Evolutionary conservation across 768 basidiomycete species (phyloP), one percentile per base, ranked within the genome.

Genomic region (Mycena alexandri): DNA sequence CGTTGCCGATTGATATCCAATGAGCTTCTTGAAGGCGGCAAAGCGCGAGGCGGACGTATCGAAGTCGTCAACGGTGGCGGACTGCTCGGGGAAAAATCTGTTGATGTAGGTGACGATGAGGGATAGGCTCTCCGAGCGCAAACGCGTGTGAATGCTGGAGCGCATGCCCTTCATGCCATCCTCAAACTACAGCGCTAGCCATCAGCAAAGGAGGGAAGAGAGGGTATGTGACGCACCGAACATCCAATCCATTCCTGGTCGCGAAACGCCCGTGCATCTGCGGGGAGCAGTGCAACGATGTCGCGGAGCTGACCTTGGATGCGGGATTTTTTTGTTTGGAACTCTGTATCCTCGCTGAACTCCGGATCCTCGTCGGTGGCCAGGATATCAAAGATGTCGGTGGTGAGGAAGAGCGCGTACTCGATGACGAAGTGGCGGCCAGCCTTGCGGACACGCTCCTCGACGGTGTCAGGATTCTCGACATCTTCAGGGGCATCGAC

Each of bases 1-100:
- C 0, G 68, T 69, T 1, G 52, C 58, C 5, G 24, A 7, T 43
- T 52, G 56, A n/a, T 56, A 69, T 22, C 68, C 68, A 14, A 69
- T 65, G 54, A 19, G 42, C 6, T 55, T 43, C 11, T 52, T 8
- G 59, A 69, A 65, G 25, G 63, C 41, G 34, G 47, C 52, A 53
- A 65, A 65, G 25, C 68, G 63, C 3, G 68, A 69, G 42, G 63
- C 29, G 29, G 29, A 29, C 29, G 29, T 3, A 2, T 47, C 42
- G 43, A 63, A 63, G 34, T 46, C 50, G 1, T 24, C 13, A 19
- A 43, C 5, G 29, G 29, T 29, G 29, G 29, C 29, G 29, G 29
- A 29, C 29, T 29, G 29, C 29, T 29, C 29, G 29, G 29, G 29
- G 29, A 3, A 29, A 29, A 29, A 29, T 29, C 29, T 29, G 29